These are phyloP conservation scores for Atkinsonella hypoxylon DNA, from an alignment of 2,329 filamentous ascomycete genomes.

Conservation along the genomic window DNA sequence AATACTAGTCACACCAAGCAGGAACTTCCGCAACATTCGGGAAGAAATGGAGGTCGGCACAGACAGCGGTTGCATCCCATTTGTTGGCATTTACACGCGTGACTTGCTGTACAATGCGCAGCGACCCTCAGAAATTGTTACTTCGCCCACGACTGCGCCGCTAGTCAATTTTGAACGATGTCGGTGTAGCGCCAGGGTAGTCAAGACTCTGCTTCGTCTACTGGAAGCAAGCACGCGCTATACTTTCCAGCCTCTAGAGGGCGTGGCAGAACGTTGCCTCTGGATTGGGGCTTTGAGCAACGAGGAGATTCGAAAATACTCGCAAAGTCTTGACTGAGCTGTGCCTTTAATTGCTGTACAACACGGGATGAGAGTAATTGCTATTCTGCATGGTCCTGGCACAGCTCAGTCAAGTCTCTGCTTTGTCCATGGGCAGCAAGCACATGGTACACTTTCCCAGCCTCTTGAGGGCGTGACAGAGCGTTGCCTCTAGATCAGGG, in stretches of 20 bases:
- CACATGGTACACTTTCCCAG: conserved; percentile 57
- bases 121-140: conserved; percentile 61
- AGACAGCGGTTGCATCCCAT: conserved; percentile 67
- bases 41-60: conserved; percentile 64
- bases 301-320: conserved; percentile 54
- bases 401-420: conserved; percentile 53
- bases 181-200: conserved; percentile 60
- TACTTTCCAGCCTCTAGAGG: conserved; percentile 60
- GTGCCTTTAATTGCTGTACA: background rate
- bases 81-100: conserved; percentile 74
- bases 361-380: background rate
- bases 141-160: conserved; percentile 51
- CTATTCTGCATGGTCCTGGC: no score
- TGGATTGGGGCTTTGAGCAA: conserved; percentile 72
- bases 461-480: conserved; percentile 68
- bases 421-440: conserved; percentile 69
- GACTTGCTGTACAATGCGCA: conserved; percentile 75
- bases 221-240: conserved; percentile 69
- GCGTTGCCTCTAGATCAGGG: conserved; percentile 76
- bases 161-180: conserved; percentile 78
- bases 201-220: conserved; percentile 69
- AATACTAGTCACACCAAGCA: conserved; percentile 59
- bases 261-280: conserved; percentile 68
- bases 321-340: conserved; percentile 33
- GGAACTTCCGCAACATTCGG: conserved; percentile 66